Base-by-base conservation (phyloP, 2,329 filamentous ascomycete species). In the Pseudogymnoascus sp. region DNA sequence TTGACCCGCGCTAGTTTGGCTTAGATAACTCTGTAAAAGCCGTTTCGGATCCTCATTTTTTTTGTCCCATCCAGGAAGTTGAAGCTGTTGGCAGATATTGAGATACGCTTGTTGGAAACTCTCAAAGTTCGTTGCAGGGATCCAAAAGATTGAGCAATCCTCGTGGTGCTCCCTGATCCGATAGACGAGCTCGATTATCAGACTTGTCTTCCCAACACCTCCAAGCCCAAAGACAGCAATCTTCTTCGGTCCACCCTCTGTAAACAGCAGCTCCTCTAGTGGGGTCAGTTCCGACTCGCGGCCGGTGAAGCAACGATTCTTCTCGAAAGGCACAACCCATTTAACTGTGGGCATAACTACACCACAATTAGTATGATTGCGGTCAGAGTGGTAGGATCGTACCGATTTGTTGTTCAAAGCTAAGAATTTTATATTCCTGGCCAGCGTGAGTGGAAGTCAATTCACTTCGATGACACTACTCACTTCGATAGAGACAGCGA, bases 121-220 rank as follows among this genome's bases (percentile, higher is more conserved):
- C 14, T 70, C 72, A n/a, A 65, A 62, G 61, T 73, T 76, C 22
- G 71, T 68, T 6, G 73, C 76, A 4, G 75, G 71, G 4, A 79
- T 69, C 77, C 75, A 81, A 63, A 81, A 74, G 58, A 81, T 66
- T 0, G 73, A 76, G 59, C 69, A 76, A 4, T 72, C 70, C 1
- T 71, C 70, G 33, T 69, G 54, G 38, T 71, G 69, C 8, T 73
- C 58, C 60, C 70, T 74, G 2, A 68, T 69, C 67, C 71, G 74
- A 66, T 78, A 72, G 3, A 74, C 75, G 33, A 78, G 62, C 62
- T 76, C 70, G 2, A 79, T 66, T 5, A 69, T 74, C 3, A 78
- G 62, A 41, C 74, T 71, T 1, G 76, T 75, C 63, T 78, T 78
- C 6, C 76, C 76, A 2, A 74, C 65, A 8, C 77, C 76, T n/a